These are phyloP conservation scores for Corchorus olitorius DNA, from an alignment of 345 rosid genomes.

Conservation along the genomic window DNA sequence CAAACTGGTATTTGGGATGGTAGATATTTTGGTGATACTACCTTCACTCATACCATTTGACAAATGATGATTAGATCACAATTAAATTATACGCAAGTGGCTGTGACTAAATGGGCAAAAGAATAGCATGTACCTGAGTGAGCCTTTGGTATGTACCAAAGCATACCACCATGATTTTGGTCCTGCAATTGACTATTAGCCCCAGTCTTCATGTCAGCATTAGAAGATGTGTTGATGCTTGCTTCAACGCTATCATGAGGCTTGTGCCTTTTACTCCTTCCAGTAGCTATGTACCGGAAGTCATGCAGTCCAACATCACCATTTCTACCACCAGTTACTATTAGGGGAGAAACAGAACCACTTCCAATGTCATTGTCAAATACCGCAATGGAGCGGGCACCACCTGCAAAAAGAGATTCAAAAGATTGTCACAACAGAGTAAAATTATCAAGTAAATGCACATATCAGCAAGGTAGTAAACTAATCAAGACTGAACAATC, in stretches of 20 bases:
- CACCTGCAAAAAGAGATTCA: constrained; percentile 54
- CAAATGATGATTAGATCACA: constrained; percentile 21
- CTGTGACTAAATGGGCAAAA: constrained; percentile 1
- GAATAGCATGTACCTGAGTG: constrained; percentile 63
- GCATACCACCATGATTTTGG: constrained; percentile 78
- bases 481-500: background rate
- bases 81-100: background rate
- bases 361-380: constrained; percentile 86
- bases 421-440: constrained; percentile 4
- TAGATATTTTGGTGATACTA: constrained; percentile 80
- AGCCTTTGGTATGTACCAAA: constrained; percentile 97
- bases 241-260: constrained; percentile 42
- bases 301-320: constrained; percentile 95
- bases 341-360: constrained; percentile 90
- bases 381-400: constrained; percentile 87
- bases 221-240: constrained; percentile 36
- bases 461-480: constrained; percentile 8
- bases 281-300: constrained; percentile 88
- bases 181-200: constrained; percentile 40
- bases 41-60: constrained; percentile 42
- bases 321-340: constrained; percentile 85
- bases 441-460: constrained; percentile 16
- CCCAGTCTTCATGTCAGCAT: constrained; percentile 33
- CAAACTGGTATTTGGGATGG: constrained; percentile 80
- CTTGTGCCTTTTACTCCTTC: constrained; percentile 69